Evolutionary conservation across 2,329 filamentous ascomycete genomes (phyloP), one percentile per base, ranked within the genome.

Genomic region (Pseudogymnoascus sp.): DNA sequence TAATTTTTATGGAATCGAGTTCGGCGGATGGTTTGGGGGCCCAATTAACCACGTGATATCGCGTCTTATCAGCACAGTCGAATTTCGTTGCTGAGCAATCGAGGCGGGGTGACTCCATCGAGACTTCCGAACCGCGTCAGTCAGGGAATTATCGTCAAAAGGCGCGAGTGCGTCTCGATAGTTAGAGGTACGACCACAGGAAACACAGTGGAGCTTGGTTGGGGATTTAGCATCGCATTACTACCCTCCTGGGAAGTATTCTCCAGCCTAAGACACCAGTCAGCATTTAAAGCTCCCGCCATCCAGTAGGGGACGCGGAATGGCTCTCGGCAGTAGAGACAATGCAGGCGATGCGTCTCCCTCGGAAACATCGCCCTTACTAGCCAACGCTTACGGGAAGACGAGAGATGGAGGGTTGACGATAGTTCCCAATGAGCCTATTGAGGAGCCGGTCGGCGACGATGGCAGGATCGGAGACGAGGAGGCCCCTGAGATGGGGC

Each of bases 291-390:
- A 31, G 25, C 48, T 28, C 48, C 28, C 28, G 51, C 4, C 51
- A 36, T 57, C 28, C 51, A 57, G 51, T 34, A 19, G 16, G 51
- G 28, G 13, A 34, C 28, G 10, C 51, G 16, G 51, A 21, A 57
- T 57, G 51, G 51, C 51, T 10, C 51, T 34, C 51, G 51, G 51
- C 6, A 34, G 13, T 11, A 34, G 51, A 19, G 16, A 57, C 28
- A 34, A 21, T 34, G 19, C 28, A 6, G 54, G 34, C 8, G 23
- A 62, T 34, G 28, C 6, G 2, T 16, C 57, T 25, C 54, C 71
- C n/a, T 68, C 75, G 21, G 80, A 82, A 70, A 79, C 74, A 10
- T 79, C 79, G 65, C 79, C 79, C 57, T 73, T 82, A 63, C 75
- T 82, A 39, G 72, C 72, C 57, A 73, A 73, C 65, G 68, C 69